Evolutionary conservation across 1,139 yeast species (phyloP), one percentile per base, ranked within the genome.

Genomic region (Arxiozyma slooffiae): DNA sequence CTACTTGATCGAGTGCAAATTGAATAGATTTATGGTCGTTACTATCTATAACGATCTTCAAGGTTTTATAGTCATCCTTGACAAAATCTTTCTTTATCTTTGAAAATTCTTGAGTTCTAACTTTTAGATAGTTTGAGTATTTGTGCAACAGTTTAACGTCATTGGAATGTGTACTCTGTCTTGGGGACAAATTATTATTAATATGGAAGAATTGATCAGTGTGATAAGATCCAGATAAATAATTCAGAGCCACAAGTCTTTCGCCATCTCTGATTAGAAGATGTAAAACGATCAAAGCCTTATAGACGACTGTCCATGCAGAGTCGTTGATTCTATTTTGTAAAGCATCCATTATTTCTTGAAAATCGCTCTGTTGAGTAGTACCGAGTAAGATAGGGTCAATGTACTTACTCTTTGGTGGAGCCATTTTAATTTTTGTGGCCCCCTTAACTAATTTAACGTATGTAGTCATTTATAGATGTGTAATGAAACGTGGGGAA

Each of bases 371-470:
- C 34, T 70, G 70, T 49, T 71, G 70, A n/a, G 79, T 69, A 0
- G 97, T 87, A 8, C 96, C 85, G 73, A 86, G 77, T 46, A 92
- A 75, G 52, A 92, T 87, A 1, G 97, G 97, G 69, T 90, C 97
- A 52, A 92, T 82, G 64, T 92, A 94, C 66, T 92, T 92, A 44
- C 95, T 84, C 69, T 92, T 92, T n/a, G 98, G 98, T 22, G 97
- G 96, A n/a, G 98, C 97, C 72, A 88, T 80, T 78, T 72, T 72
- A 18, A 71, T 75, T 69, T 82, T 82, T 20, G 89, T 82, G 52
- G 88, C 89, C 48, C 88, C 82, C 71, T 79, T 80, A 50, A 81
- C 85, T 55, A 80, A 68, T 65, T 80, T 80, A 53, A 53, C 43
- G 46, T 57, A 57, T 6, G 58, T 56, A 4, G 60, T 54, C 58